Base-by-base conservation (phyloP, 768 basidiomycete species). In the Pleurotus tuoliensis region DNA sequence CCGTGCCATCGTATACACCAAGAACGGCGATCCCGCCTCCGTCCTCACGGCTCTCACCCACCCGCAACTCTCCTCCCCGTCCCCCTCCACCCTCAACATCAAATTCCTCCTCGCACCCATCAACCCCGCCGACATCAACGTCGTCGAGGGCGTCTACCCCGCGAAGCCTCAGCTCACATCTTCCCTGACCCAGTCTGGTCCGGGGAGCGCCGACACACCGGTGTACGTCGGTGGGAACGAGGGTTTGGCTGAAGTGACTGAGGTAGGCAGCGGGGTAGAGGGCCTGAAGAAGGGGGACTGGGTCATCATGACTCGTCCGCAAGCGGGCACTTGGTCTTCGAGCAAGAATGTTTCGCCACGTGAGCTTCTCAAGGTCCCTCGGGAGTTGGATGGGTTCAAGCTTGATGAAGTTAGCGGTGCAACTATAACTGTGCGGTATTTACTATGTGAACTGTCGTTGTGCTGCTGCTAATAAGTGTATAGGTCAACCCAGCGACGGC, bases 401-500 rank as follows among this genome's bases (percentile, higher is more conserved):
- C 62, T 92, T 40, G 81, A 72, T 13, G 81, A 84, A 59, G 87
- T 76, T 18, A 78, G 84, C 59, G 89, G 81, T n/a, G 90, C 91
- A 12, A 92, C 86, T 15, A 75, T 93, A 61, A 87, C 83, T 24
- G 90, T 90, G 61, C 41, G 80, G 66, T 16, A 13, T 34, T 44
- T 47, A 13, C 12, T 47, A 12, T 47, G 12, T 40, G 18, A 30
- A 34, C 5, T 9, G 2, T 25, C 48, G 3, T 46, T 16, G 1
- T 12, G 43, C 12, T 30, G 43, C 3, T 48, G 24, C 49, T 25
- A 25, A 18, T 41, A 40, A 27, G 11, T 37, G 1, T 38, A 24
- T 9, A 90, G 84, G 84, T 93, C 24, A 95, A 95, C 65, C 89
- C 90, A 2, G 77, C 91, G 0, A 91, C 92, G 0, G 93, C 93